Evolutionary conservation across 176 grass and related monocot genomes (phyloP), one percentile per base, ranked within the genome.

Genomic region (Paspalum notatum): DNA sequence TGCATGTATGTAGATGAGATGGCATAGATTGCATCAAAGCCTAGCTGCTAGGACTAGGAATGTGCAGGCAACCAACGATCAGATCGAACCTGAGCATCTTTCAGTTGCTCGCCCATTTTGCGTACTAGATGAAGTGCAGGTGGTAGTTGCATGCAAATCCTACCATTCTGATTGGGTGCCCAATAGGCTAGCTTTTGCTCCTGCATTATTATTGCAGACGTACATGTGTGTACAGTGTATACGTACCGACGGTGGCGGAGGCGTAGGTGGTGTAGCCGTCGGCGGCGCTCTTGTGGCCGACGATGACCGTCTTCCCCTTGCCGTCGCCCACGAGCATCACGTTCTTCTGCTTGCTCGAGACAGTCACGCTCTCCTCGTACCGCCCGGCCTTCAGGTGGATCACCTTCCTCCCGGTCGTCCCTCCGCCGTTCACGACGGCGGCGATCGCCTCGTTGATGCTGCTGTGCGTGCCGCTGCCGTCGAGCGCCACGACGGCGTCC

Each of bases 321-420:
- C 95, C 95, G 12, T 94, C 95, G 1, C 95, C 95, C 80, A 97
- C 80, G 20, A 97, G 69, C 87, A 89, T 94, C 44, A 97, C 90
- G 53, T 92, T 85, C 79, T 73, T 87, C 80, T 94, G 89, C 63
- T 74, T 85, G 26, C 55, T 74, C 26, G 87, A 60, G 53, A 97
- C 63, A 25, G 64, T 86, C 27, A 97, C 59, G 72, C 18, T 85
- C 90, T 97, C 91, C 27, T 86, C 80, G 68, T 97, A 97, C 55
- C 85, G 66, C 44, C 95, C 95, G 4, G 89, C 76, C 52, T 94
- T 97, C 80, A 97, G 91, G 60, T 94, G 70, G 38, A 94, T 91
- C 69, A 90, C 85, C 55, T 89, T 97, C 82, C 78, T 88, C 8
- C 22, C 72, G 4, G n/a, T n/a, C n/a, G n/a, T n/a, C n/a, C 59